Conservation (phyloP, 768 basidiomycete species). For the Galerina sulciceps region DNA sequence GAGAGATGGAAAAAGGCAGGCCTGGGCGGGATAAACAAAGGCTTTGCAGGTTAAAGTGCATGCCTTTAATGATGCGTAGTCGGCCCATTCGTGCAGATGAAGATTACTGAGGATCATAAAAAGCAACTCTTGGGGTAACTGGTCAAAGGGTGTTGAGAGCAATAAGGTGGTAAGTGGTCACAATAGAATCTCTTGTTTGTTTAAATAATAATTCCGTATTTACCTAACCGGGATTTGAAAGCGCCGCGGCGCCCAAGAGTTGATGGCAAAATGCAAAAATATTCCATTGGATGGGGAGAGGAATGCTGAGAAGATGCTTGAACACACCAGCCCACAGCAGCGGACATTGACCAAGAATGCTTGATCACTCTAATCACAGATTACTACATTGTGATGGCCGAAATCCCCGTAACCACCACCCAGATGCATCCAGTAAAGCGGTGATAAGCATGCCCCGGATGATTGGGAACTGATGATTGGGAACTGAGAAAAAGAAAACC, state of each 20-base stretch:
- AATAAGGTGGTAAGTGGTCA: no score
- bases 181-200: no score
- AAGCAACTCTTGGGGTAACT: conserved; percentile 1
- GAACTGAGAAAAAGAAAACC: background rate
- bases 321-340: no score
- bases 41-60: background rate
- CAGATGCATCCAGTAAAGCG: background rate
- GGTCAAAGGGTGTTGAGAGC: no score
- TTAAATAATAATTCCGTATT: no score
- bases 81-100: background rate
- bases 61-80: background rate
- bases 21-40: background rate
- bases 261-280: no score
- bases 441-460: background rate
- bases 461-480: background rate
- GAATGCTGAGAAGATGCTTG: no score
- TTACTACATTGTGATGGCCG: conserved; percentile 3
- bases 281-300: no score
- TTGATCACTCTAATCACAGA: no score
- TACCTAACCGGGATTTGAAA: no score
- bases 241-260: no score
- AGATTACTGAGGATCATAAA: background rate
- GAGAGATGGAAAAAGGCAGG: background rate
- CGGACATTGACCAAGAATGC: no score
- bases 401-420: conserved; percentile 1